Base-by-base conservation (phyloP, 371 early-diverging fungal genomes). In the Funneliformis caledonium region DNA sequence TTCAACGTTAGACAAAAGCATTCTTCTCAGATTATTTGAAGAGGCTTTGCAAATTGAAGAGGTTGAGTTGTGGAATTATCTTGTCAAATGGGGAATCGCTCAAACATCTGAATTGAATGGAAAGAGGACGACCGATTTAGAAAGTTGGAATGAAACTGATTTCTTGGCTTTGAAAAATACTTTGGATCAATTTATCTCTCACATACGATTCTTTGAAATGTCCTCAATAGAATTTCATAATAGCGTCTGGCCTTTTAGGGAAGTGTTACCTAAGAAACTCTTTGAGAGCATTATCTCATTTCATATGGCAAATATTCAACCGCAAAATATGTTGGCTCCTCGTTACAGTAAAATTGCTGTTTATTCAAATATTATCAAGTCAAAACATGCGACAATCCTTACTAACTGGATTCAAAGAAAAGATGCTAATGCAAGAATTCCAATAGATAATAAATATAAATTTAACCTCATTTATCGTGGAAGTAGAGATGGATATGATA, bases 401-500 rank as follows among this genome's bases (percentile, higher is more conserved):
- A 14, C 56, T 14, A 56, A 56, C 11, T 56, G 56, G 56, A 56
- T 56, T 14, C 14, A 56, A 56, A 11, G 56, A 11, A 56, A 56
- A 56, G 56, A 56, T 14, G 19, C 11, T 56, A 14, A 56, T 56
- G 56, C 37, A 37, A 37, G 37, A 37, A 37, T 37, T 37, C 37
- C 37, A 37, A 37, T 37, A 31, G 33, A 65, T 26, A 65, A 65
- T 65, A 26, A 26, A 31, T 65, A 65, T 31, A 59, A 74, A 37
- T 76, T 76, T 61, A 14, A 61, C 14, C 47, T 76, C 19, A 22
- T 76, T 4, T 19, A 62, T 47, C 76, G 76, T 31, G 76, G 64
- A 1, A 76, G 76, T 47, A n/a, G 61, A n/a, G 76, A 76, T 22
- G 76, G 76, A 22, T 76, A 62, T n/a, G 31, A 4, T 10, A 31